Base-by-base conservation (phyloP, 2,329 filamentous ascomycete genomes). In the Pseudogymnoascus sp. region DNA sequence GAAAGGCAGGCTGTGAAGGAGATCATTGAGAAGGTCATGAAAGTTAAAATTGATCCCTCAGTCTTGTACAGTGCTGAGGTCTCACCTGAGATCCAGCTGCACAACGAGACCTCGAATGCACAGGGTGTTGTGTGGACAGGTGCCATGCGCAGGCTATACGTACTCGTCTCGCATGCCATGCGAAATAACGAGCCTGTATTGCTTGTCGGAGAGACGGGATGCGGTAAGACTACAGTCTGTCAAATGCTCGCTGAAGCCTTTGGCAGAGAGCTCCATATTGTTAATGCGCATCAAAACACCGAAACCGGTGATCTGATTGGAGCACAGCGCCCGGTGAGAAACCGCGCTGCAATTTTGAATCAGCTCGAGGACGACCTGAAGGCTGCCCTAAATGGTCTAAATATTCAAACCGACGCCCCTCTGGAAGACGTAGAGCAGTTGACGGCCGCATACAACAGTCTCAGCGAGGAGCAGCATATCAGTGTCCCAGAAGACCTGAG, bases 261-360 rank as follows among this genome's bases (percentile, higher is more conserved):
- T 66, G 79, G 81, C 14, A 91, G 88, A 70, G 80, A 90, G 66
- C 78, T 99, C 40, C 87, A 92, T 68, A 94, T 93, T 69, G 88
- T 99, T 71, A 99, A 99, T 72, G 94, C 95, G 2, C 95, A 99
- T 75, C 93, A 97, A 69, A 99, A 99, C 68, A 92, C 94, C 0
- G 95, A 99, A 74, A 97, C 95, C 0, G 93, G 94, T 14, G 94
- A 99, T 74, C 80, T 99, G 10, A 97, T 99, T 67, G 94, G 94
- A 67, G 94, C 94, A 2, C 94, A 99, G 74, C 81, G 94, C 65
- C 94, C 94, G 3, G 84, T 97, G 21, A 84, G 95, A 66, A 97
- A 97, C 73, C 85, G 92, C 44, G 84, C 87, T 12, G 84, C 84
- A 1, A 84, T 96, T 35, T 77, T 90, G 37, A 84, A 88, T 28